These are phyloP conservation scores for Geranomyces variabilis DNA, from an alignment of 192 early-diverging fungal species.

Conservation along the genomic window DNA sequence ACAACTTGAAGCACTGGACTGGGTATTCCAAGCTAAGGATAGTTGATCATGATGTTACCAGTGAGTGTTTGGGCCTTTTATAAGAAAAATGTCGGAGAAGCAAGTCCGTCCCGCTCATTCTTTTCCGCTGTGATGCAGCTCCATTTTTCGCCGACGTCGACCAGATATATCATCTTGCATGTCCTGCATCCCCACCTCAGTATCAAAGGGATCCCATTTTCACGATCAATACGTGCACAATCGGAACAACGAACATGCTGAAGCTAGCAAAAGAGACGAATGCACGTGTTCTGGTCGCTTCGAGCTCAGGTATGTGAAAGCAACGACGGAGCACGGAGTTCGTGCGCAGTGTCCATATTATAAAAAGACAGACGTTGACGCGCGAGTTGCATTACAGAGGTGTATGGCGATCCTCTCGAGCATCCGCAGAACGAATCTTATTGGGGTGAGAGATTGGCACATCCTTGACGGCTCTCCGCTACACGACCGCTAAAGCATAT, in stretches of 20 bases:
- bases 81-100: neutral
- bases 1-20: slow-evolving; percentile 82
- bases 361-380: no score
- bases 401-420: slow-evolving; percentile 85
- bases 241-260: slow-evolving; percentile 88
- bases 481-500: no score
- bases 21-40: slow-evolving; percentile 83
- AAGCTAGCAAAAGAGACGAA: slow-evolving; percentile 81
- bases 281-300: slow-evolving; percentile 75
- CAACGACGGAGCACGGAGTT: no score
- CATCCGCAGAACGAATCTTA: slow-evolving; percentile 85
- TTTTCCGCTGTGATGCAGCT: slow-evolving; percentile 43
- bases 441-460: slow-evolving; percentile 73
- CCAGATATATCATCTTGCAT: slow-evolving; percentile 84
- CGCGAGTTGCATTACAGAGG: no score
- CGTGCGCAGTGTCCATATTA: no score
- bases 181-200: slow-evolving; percentile 85
- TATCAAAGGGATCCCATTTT: slow-evolving; percentile 88
- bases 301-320: no score
- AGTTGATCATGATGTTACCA: slow-evolving; percentile 79
- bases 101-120: no score
- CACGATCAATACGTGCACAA: slow-evolving; percentile 81
- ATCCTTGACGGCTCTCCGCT: no score
- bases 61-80: slow-evolving; percentile 29
- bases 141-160: slow-evolving; percentile 83